Conservation (phyloP, 2,329 filamentous ascomycete species). For the Metarhizium humberi region DNA sequence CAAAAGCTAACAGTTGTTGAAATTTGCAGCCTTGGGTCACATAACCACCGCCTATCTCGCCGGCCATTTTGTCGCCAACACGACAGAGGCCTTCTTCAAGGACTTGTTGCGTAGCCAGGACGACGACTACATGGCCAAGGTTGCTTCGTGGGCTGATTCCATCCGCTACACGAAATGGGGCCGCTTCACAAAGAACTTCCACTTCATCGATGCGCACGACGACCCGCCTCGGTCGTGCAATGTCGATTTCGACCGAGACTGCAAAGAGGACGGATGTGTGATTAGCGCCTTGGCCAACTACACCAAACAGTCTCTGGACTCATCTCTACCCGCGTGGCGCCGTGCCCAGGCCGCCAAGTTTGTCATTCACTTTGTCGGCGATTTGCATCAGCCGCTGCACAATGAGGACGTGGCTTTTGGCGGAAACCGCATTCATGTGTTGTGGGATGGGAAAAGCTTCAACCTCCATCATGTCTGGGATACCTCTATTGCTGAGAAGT, state of each 20-base stretch:
- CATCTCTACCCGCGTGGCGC: conserved; percentile 31
- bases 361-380: conserved; percentile 58
- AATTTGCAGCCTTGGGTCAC: conserved; percentile 46
- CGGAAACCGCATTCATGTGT: conserved; percentile 59
- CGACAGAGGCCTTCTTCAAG: conserved; percentile 49
- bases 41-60: conserved; percentile 57
- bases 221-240: conserved; percentile 46
- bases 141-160: conserved; percentile 60
- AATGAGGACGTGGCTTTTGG: conserved; percentile 54
- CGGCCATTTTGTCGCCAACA: conserved; percentile 46
- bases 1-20: background rate
- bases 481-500: conserved; percentile 56
- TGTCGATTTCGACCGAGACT: conserved; percentile 51
- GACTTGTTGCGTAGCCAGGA: conserved; percentile 44
- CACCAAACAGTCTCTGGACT: conserved; percentile 44
- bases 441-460: conserved; percentile 44
- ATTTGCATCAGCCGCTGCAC: conserved; percentile 62
- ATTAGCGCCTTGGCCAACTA: conserved; percentile 53
- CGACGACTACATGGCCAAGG: conserved; percentile 49
- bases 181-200: conserved; percentile 51
- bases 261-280: conserved; percentile 52
- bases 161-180: conserved; percentile 56
- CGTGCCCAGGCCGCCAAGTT: conserved; percentile 56
- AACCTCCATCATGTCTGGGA: conserved; percentile 73
- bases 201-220: conserved; percentile 63